A percentile compares a stretch with the other conserved stretches of the same genome.
These are phyloP conservation scores for Globisporangium yorkense DNA, from an alignment of 352 stramenopile genomes.

Conservation along the genomic window DNA sequence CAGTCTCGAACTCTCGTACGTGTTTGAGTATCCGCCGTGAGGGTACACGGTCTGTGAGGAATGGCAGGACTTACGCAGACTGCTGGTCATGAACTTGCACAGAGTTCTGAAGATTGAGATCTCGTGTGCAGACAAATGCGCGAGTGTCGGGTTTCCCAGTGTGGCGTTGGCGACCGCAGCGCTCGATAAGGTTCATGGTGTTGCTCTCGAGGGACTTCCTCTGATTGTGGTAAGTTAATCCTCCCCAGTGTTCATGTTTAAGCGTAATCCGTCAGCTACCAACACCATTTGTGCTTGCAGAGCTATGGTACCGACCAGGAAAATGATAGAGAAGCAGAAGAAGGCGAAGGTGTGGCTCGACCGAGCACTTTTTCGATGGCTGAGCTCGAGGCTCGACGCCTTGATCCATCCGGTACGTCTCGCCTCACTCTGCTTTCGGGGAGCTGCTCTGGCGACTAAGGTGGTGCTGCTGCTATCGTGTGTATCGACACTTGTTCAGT, in stretches of 20 bases:
- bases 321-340: background rate
- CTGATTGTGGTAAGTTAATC: constrained; percentile 43
- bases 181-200: constrained; percentile 37
- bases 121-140: background rate
- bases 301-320: background rate
- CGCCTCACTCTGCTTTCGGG: background rate
- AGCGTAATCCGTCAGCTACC: background rate
- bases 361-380: background rate
- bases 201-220: constrained; percentile 37
- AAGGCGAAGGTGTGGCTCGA: background rate
- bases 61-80: background rate
- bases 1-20: constrained; percentile 30
- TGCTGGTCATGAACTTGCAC: background rate
- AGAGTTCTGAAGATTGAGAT: constrained; percentile 14
- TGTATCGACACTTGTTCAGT: constrained; percentile 8
- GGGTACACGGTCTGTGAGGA: background rate
- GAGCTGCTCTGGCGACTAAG: background rate
- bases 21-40: background rate
- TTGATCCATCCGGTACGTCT: constrained; percentile 10
- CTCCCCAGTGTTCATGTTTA: background rate
- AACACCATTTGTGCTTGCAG: background rate
- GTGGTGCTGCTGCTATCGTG: background rate
- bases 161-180: constrained; percentile 28
- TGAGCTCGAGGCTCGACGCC: constrained; percentile 5
- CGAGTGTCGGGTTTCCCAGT: constrained; percentile 21